A percentile compares a stretch with the other conserved stretches of the same genome.
Conservation (phyloP, 2,329 filamentous ascomycete species). For the Periconia sp. region DNA sequence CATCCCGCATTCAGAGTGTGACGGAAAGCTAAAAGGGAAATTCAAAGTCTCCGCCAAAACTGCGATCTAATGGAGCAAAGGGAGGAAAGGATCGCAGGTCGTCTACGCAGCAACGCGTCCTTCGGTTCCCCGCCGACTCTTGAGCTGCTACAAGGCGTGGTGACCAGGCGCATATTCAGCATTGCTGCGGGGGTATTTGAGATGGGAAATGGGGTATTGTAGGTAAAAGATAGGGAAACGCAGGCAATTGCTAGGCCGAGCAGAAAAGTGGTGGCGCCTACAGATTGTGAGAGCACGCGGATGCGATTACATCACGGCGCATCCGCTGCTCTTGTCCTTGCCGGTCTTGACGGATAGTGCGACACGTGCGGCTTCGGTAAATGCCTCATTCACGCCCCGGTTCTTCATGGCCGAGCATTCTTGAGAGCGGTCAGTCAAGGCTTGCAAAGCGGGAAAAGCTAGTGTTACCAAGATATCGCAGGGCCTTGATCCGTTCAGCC, state of each 20-base stretch:
- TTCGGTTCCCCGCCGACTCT: too few species aligned
- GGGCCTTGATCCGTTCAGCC: constrained; percentile 84
- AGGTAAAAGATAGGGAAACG: neutral
- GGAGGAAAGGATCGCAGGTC: too few species aligned
- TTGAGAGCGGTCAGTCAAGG: constrained; percentile 32
- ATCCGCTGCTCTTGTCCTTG: constrained; percentile 50
- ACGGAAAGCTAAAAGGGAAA: too few species aligned
- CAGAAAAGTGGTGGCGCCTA: neutral
- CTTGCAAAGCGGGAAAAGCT: neutral
- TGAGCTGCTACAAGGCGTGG: too few species aligned
- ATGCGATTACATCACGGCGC: constrained; percentile 43
- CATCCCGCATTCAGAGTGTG: too few species aligned
- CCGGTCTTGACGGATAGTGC: constrained; percentile 65
- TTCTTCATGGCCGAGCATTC: constrained; percentile 99
- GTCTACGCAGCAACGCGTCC: too few species aligned
- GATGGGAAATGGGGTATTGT: constrained; percentile 4
- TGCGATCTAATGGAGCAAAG: too few species aligned
- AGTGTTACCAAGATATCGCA: constrained; percentile 77
- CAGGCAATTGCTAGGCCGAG: neutral
- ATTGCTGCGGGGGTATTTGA: neutral
- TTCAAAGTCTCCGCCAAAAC: too few species aligned
- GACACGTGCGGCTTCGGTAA: constrained; percentile 94
- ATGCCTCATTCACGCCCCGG: constrained; percentile 95
- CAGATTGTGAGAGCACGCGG: too few species aligned
- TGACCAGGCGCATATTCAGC: neutral